These are phyloP conservation scores for Globisporangium carolinianum DNA, from an alignment of 352 stramenopile species.

Conservation along the genomic window DNA sequence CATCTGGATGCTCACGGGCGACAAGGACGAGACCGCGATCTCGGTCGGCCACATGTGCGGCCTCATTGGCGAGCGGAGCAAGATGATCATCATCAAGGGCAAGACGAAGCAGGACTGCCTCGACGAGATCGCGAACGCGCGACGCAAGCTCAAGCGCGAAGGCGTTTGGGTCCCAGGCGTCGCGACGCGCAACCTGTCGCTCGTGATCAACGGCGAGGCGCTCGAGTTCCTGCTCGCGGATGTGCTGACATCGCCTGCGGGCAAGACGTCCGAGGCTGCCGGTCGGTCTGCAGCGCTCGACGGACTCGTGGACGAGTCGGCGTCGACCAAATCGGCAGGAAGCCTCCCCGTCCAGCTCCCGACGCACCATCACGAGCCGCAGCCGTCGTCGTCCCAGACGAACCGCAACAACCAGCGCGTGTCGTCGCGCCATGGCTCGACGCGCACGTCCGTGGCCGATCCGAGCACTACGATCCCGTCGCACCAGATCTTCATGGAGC, in stretches of 20 bases:
- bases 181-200: conserved; percentile 57
- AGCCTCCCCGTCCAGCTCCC: conserved; percentile 26
- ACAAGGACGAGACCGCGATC: conserved; percentile 99
- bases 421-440: conserved; percentile 31
- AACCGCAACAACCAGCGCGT: conserved; percentile 14
- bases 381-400: neutral
- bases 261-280: conserved; percentile 8
- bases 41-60: conserved; percentile 97
- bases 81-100: conserved; percentile 80
- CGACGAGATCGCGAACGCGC: conserved; percentile 69
- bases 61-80: conserved; percentile 76
- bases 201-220: conserved; percentile 81
- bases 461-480: conserved; percentile 21
- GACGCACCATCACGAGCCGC: conserved; percentile 8
- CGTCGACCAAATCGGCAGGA: conserved; percentile 44
- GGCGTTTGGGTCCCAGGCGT: conserved; percentile 74
- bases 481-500: conserved; percentile 70
- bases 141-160: conserved; percentile 69
- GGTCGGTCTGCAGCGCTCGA: conserved; percentile 13
- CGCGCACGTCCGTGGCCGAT: conserved; percentile 24
- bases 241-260: conserved; percentile 11
- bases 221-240: conserved; percentile 64
- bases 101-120: conserved; percentile 74
- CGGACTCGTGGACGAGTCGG: conserved; percentile 20
- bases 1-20: conserved; percentile 98